Base-by-base conservation (phyloP, 2,329 filamentous ascomycete species). In the Xylariaceae sp. region DNA sequence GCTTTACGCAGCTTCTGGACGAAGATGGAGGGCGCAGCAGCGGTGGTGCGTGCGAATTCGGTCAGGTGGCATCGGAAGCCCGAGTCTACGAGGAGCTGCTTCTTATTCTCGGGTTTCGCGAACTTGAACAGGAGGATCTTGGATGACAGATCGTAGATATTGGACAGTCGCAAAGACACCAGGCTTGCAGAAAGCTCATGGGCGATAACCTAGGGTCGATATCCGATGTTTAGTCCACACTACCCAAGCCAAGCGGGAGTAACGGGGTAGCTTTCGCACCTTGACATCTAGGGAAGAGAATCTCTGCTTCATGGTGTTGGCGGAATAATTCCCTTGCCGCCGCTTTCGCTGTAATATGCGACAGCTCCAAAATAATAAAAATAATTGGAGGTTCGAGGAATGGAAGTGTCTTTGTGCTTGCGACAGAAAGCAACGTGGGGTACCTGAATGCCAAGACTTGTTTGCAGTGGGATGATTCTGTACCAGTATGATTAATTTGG, bases 41-140 rank as follows among this genome's bases (percentile, higher is more conserved):
- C 91, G 1, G 93, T 93, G 1, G 92, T 88, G 61, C 94, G 89
- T 23, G 89, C 85, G 76, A 96, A 99, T 64, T 88, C 86, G 26
- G 94, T 97, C 53, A 97, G 80, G 70, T 99, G 94, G 72, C 91
- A 95, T 69, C 94, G 91, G 73, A 99, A 99, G 24, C 94, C 94
- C 1, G 91, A 94, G 71, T 99, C 94, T 65, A 99, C 85, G 45
- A 99, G 80, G 23, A 99, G 81, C 71, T 97, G 93, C 70, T 94
- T 88, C 73, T 92, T 92, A 62, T 87, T 83, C 67, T 93, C 87
- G 36, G 93, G 91, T 71, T 94, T 96, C 50, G 92, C 86, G 69
- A 99, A 94, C 70, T 97, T 97, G 73, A 99, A 83, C 21, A 97
- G 86, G 68, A 97, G 91, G 68, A 97, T 97, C 69, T 93, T 92